Evolutionary conservation across 441 rosid genomes (phyloP).

Genomic region (Populus tomentosa): DNA sequence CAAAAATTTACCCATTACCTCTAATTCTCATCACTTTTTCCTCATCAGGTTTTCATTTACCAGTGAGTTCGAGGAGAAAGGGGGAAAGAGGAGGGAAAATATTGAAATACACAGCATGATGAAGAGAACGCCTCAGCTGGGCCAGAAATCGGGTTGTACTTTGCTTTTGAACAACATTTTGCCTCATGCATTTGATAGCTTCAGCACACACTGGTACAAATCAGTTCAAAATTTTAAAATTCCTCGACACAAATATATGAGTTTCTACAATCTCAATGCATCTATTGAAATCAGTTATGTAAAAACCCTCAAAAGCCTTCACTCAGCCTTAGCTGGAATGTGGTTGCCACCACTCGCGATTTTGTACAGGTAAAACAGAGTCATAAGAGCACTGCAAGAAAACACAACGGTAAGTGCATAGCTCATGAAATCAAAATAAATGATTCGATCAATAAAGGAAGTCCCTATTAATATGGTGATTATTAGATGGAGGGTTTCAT

Average conservation of each 20-base stretch:
- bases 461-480: neutral
- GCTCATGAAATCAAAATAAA: constrained; percentile 1
- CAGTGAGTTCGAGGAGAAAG: too few relatives aligned
- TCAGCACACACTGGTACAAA: constrained; percentile 14
- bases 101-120: neutral
- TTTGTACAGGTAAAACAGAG: constrained; percentile 76
- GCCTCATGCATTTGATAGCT: neutral
- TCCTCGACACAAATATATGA: constrained; percentile 5
- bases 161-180: neutral
- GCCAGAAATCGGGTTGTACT: neutral
- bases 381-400: constrained; percentile 81
- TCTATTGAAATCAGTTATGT: constrained; percentile 3
- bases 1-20: too few relatives aligned
- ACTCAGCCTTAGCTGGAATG: constrained; percentile 68
- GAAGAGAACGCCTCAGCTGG: neutral
- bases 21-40: too few relatives aligned
- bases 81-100: neutral
- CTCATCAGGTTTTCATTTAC: too few relatives aligned
- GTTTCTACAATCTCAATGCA: constrained; percentile 10
- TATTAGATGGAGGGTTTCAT: too few relatives aligned
- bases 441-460: neutral
- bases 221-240: neutral
- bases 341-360: constrained; percentile 83
- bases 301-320: constrained; percentile 19
- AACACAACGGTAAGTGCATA: constrained; percentile 9